Conservation (phyloP, 257 asterid species). For the Gentiana straminea region DNA sequence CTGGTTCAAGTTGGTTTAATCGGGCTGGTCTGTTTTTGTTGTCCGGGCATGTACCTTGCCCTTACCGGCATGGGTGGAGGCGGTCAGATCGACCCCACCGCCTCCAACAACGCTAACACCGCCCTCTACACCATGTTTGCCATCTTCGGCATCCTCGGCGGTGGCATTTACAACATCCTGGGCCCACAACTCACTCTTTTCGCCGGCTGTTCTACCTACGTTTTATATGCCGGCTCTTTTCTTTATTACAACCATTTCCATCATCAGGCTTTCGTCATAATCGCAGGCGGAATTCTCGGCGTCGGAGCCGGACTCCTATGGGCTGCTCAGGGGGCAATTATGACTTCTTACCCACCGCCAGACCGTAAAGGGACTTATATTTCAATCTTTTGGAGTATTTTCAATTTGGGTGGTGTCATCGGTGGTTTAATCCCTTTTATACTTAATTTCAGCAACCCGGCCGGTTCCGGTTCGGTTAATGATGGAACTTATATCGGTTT, state of each 20-base stretch:
- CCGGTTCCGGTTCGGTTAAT: constrained; percentile 58
- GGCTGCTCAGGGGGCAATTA: constrained; percentile 90
- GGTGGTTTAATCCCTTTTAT: constrained; percentile 79
- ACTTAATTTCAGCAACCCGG: constrained; percentile 38
- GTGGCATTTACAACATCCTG: constrained; percentile 79
- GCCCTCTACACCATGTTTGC: constrained; percentile 95
- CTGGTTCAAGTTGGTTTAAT: constrained; percentile 56
- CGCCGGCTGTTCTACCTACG: constrained; percentile 76
- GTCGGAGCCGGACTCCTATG: constrained; percentile 88
- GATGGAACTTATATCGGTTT: constrained; percentile 93
- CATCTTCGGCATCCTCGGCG: constrained; percentile 77
- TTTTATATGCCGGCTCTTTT: constrained; percentile 69
- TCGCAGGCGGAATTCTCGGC: constrained; percentile 84
- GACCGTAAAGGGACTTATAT: constrained; percentile 72
- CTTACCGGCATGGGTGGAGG: constrained; percentile 98
- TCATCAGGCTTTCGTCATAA: constrained; percentile 63
- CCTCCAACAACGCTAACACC: constrained; percentile 92
- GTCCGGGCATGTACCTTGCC: constrained; percentile 99
- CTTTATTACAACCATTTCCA: constrained; percentile 77
- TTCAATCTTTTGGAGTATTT: constrained; percentile 83
- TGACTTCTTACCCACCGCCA: constrained; percentile 94
- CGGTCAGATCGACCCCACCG: constrained; percentile 78
- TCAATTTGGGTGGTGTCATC: constrained; percentile 84
- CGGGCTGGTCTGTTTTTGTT: constrained; percentile 86
- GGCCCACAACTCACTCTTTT: constrained; percentile 65